Conservation (phyloP, 768 basidiomycete genomes). For the Boletus rufocinnamomeus region DNA sequence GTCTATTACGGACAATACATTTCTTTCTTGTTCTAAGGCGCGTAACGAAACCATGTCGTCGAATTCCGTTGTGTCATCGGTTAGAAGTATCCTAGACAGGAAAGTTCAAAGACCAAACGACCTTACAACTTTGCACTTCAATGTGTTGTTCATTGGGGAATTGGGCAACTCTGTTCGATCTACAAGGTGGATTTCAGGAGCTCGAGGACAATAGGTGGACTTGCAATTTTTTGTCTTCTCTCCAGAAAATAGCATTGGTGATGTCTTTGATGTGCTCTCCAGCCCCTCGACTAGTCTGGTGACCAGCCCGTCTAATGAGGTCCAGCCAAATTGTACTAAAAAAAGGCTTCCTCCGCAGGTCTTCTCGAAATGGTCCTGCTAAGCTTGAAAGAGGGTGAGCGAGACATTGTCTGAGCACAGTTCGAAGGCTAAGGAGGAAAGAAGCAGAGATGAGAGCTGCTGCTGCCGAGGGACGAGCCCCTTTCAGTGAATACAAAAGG, state of each 20-base stretch:
- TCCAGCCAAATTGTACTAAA: slow-evolving; percentile 34
- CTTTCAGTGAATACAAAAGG: slow-evolving; percentile 26
- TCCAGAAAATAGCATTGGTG: slow-evolving; percentile 71
- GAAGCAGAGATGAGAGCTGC: slow-evolving; percentile 25
- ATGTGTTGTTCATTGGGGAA: slow-evolving; percentile 43
- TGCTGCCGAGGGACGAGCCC: slow-evolving; percentile 23
- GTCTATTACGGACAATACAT: slow-evolving; percentile 3
- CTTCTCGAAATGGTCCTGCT: slow-evolving; percentile 24
- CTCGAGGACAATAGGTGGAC: slow-evolving; percentile 1
- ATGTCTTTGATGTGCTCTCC: slow-evolving; percentile 68
- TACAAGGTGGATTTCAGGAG: slow-evolving; percentile 1
- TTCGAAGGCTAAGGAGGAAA: slow-evolving; percentile 27
- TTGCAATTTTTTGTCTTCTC: slow-evolving; percentile 77
- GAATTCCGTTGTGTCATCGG: not conserved
- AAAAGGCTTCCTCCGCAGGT: slow-evolving; percentile 26
- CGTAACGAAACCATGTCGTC: not conserved
- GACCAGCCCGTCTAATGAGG: too few relatives aligned
- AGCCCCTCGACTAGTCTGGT: slow-evolving; percentile 71
- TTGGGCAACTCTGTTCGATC: slow-evolving; percentile 51
- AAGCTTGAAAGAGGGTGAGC: slow-evolving; percentile 28
- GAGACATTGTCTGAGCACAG: slow-evolving; percentile 27
- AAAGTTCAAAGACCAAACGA: not conserved
- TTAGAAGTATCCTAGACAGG: not conserved
- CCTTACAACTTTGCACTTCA: slow-evolving; percentile 6
- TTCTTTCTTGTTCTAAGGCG: slow-evolving; percentile 9